phyloP scores from a whole-genome alignment of 768 basidiomycete genomes.

The Xerocomellus dryophilus region DNA sequence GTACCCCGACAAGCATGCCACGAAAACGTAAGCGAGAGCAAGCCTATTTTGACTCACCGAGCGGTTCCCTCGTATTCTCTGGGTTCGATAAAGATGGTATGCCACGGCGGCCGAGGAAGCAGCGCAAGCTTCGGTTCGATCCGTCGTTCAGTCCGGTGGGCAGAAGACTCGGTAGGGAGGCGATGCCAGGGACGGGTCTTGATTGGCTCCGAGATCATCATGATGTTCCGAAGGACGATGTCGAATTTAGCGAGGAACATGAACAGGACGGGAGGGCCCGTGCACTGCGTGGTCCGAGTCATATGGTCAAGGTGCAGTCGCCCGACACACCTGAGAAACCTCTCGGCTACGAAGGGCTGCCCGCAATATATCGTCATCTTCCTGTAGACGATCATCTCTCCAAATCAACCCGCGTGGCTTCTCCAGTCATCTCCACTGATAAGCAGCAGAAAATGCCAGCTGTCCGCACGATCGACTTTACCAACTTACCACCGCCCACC shows the following conservation, averaged over 20 bases:
- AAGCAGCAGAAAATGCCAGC: neutral
- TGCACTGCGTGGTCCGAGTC: neutral
- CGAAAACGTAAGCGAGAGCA: constrained; percentile 31
- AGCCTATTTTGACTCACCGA: constrained; percentile 29
- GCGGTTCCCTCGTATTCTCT: constrained; percentile 25
- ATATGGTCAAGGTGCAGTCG: neutral
- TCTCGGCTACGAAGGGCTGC: neutral
- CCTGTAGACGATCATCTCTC: neutral
- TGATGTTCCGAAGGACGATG: neutral
- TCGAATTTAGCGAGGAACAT: neutral
- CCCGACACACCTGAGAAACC: constrained; percentile 13
- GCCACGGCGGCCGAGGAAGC: constrained; percentile 30
- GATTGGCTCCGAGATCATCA: constrained; percentile 2
- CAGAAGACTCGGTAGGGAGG: neutral
- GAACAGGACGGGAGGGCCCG: neutral
- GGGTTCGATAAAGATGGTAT: constrained; percentile 31
- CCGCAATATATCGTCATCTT: neutral
- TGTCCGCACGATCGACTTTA: constrained; percentile 30
- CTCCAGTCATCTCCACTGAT: neutral
- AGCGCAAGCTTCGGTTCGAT: constrained; percentile 26
- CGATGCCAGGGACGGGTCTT: neutral
- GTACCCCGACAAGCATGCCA: constrained; percentile 20
- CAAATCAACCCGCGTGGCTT: neutral
- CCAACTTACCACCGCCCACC: constrained; percentile 13
- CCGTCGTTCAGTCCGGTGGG: constrained; percentile 22